Percentiles rank a stretch among this genome's conserved stretches.
Evolutionary conservation across 78 protist species (phyloP).

Genomic region (Speleostelium caveatum): DNA sequence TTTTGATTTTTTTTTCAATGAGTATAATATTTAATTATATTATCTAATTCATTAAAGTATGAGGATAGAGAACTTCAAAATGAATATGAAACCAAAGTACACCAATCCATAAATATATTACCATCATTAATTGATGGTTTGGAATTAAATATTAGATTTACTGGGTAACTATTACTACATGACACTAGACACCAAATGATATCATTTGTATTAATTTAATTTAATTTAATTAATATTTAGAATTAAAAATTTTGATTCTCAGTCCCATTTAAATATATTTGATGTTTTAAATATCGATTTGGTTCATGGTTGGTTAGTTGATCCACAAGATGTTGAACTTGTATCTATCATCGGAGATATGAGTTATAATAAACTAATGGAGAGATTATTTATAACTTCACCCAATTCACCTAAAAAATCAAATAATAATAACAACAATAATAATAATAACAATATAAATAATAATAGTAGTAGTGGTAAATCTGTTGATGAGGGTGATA

Average conservation of each 20-base stretch:
- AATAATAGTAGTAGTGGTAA: not conserved
- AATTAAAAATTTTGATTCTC: slow-evolving; percentile 49
- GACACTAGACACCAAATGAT: not conserved
- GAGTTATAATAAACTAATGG: slow-evolving; percentile 60
- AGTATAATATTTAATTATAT: no score
- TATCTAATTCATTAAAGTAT: not conserved
- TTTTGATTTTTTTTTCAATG: no score
- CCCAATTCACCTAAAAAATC: slow-evolving; percentile 1
- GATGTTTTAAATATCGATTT: slow-evolving; percentile 64
- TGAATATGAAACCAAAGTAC: slow-evolving; percentile 65
- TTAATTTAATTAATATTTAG: slow-evolving; percentile 16
- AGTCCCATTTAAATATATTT: slow-evolving; percentile 68
- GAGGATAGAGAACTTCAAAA: slow-evolving; percentile 37
- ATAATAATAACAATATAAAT: not conserved
- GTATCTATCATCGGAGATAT: slow-evolving; percentile 48
- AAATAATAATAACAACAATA: not conserved
- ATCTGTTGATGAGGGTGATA: not conserved
- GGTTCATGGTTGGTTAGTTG: slow-evolving; percentile 86
- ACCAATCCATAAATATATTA: slow-evolving; percentile 54
- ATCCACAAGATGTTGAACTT: slow-evolving; percentile 63
- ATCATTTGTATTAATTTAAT: not conserved
- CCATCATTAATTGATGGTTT: slow-evolving; percentile 61
- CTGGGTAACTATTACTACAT: slow-evolving; percentile 24
- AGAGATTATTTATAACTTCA: slow-evolving; percentile 3
- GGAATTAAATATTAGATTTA: slow-evolving; percentile 42